These are phyloP conservation scores for Moesziomyces sp. DNA, from an alignment of 1,284 basidiomycete genomes.

Conservation along the genomic window DNA sequence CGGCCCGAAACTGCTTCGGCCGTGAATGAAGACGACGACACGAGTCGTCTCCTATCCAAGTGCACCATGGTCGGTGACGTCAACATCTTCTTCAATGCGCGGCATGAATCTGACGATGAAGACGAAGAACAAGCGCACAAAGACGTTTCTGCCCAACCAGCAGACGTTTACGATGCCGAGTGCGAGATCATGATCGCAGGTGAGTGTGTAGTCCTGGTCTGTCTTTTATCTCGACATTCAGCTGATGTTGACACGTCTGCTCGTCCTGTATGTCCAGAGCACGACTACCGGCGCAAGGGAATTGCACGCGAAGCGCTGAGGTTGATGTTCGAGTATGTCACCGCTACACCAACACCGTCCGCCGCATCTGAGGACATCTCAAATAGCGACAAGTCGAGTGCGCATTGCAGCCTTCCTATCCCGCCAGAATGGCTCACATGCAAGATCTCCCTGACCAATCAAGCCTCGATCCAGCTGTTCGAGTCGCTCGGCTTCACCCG, in stretches of 20 bases:
- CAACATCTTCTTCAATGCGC: conserved; percentile 78
- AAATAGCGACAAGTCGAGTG: neutral
- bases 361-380: neutral
- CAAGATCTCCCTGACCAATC: conserved; percentile 51
- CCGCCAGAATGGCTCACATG: conserved; percentile 40
- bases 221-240: neutral
- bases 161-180: conserved; percentile 72
- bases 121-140: conserved; percentile 61
- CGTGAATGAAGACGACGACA: neutral
- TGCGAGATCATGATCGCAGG: conserved; percentile 86
- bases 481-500: conserved; percentile 52
- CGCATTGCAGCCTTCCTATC: conserved; percentile 39
- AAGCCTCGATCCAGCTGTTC: conserved; percentile 50
- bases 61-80: conserved; percentile 87
- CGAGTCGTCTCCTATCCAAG: conserved; percentile 46
- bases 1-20: neutral
- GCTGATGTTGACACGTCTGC: neutral
- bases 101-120: conserved; percentile 38
- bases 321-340: conserved; percentile 64
- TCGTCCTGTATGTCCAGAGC: conserved; percentile 70
- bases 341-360: conserved; percentile 64
- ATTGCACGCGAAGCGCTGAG: conserved; percentile 68
- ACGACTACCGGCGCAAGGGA: conserved; percentile 74
- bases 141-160: neutral
- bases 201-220: conserved; percentile 59